These are phyloP conservation scores for Labyrinthula sp. DNA, from an alignment of 352 stramenopile species.

Conservation along the genomic window DNA sequence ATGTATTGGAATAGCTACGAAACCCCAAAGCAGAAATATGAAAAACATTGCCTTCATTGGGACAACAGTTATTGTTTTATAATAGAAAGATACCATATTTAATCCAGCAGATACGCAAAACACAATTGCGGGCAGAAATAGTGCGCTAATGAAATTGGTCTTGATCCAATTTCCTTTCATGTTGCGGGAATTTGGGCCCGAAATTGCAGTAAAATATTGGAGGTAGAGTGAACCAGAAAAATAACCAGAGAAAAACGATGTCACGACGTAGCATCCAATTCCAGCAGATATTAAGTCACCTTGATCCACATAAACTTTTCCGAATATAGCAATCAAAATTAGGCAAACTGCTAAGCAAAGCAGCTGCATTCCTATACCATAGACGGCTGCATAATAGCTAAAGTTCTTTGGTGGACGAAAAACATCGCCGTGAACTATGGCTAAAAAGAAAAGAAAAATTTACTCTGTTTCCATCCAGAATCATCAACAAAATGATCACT, in stretches of 20 bases:
- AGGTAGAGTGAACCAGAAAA: constrained; percentile 29
- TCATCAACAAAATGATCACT: constrained; percentile 41
- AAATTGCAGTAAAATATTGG: constrained; percentile 31
- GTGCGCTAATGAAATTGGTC: constrained; percentile 31
- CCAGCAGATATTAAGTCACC: constrained; percentile 43
- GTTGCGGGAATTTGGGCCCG: constrained; percentile 12
- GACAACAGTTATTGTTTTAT: constrained; percentile 53
- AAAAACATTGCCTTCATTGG: constrained; percentile 31
- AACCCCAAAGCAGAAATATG: constrained; percentile 85
- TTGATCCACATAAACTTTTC: constrained; percentile 80
- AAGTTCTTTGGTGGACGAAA: constrained; percentile 72
- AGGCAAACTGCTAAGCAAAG: constrained; percentile 70
- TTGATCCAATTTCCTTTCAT: too few species aligned
- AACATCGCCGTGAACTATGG: constrained; percentile 76
- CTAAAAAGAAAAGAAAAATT: too few species aligned
- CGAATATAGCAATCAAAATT: constrained; percentile 72
- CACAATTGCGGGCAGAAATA: constrained; percentile 35
- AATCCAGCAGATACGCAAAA: constrained; percentile 40
- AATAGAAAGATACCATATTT: constrained; percentile 45
- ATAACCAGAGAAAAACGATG: constrained; percentile 33
- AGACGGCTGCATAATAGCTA: constrained; percentile 74
- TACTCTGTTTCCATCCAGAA: constrained; percentile 82
- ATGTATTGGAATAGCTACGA: constrained; percentile 80
- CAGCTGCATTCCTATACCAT: constrained; percentile 83
- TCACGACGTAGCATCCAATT: constrained; percentile 32